Evolutionary conservation across 2,329 filamentous ascomycete species (phyloP).

Genomic region (Xylariomycetidae sp.): DNA sequence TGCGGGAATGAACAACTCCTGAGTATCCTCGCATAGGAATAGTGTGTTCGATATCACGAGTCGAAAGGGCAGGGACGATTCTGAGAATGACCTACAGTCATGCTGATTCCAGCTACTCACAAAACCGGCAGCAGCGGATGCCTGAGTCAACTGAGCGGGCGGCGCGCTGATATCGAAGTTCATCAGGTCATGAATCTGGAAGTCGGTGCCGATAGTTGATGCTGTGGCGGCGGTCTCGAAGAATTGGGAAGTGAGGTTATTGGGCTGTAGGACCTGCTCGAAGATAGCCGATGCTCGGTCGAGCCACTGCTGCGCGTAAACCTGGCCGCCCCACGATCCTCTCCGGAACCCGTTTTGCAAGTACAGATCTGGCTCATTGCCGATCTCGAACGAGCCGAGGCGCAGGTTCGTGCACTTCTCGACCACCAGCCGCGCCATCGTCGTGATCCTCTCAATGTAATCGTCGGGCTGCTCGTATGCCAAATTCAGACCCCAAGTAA

Average conservation of each 20-base stretch:
- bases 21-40: no score
- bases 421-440: conserved; percentile 29
- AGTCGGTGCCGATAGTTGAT: conserved; percentile 46
- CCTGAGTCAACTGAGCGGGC: no score
- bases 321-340: conserved; percentile 36
- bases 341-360: conserved; percentile 38
- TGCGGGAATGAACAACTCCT: no score
- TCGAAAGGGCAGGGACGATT: no score
- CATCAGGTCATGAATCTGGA: conserved; percentile 38
- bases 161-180: conserved; percentile 32
- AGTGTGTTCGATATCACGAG: no score
- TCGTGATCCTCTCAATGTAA: conserved; percentile 37
- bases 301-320: conserved; percentile 41
- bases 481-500: conserved; percentile 46
- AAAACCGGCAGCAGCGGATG: conserved; percentile 26
- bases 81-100: no score
- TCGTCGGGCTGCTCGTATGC: conserved; percentile 41
- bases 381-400: conserved; percentile 25
- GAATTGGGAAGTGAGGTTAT: conserved; percentile 34
- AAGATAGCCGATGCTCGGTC: conserved; percentile 38
- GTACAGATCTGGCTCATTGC: conserved; percentile 28
- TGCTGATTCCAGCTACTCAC: conserved; percentile 44
- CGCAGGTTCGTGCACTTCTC: conserved; percentile 17
- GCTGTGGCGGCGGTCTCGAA: conserved; percentile 46
- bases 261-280: conserved; percentile 38